phyloP scores from a whole-genome alignment of 345 rosid species.

The Populus tremula region DNA sequence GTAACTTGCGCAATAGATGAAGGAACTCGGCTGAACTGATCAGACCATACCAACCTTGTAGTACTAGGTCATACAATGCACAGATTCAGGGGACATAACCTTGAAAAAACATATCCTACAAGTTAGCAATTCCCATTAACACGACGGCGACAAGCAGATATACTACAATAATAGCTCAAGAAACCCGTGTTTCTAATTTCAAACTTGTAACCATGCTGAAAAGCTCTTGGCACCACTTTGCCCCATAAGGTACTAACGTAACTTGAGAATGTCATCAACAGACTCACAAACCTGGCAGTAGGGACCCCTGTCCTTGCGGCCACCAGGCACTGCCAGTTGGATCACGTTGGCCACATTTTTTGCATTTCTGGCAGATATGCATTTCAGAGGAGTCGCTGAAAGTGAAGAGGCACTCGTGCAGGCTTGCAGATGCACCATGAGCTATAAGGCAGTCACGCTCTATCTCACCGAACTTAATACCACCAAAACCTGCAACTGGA shows the following conservation, averaged over 20 bases:
- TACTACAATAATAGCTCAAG: constrained; percentile 30
- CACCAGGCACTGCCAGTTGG: constrained; percentile 49
- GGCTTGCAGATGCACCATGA: constrained; percentile 76
- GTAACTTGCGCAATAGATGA: neutral
- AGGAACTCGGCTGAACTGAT: neutral
- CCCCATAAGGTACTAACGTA: constrained; percentile 62
- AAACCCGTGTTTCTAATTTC: constrained; percentile 55
- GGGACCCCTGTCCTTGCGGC: constrained; percentile 77
- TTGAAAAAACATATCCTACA: neutral
- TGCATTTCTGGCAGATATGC: constrained; percentile 66
- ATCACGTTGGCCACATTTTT: constrained; percentile 60
- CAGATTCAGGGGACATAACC: neutral
- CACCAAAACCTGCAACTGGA: constrained; percentile 87
- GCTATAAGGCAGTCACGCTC: constrained; percentile 88
- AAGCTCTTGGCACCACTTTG: constrained; percentile 73
- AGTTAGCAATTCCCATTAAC: neutral
- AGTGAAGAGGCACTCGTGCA: constrained; percentile 78
- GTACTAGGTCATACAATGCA: neutral
- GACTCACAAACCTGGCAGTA: constrained; percentile 64
- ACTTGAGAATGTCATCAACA: constrained; percentile 54
- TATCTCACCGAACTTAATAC: constrained; percentile 91
- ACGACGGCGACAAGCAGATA: neutral
- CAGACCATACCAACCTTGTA: neutral
- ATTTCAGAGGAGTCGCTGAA: constrained; percentile 75
- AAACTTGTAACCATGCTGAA: constrained; percentile 79